Percentiles rank a stretch among this genome's conserved stretches.
phyloP scores from a whole-genome alignment of 2,329 filamentous ascomycete genomes.

The Parastagonospora nodorum region DNA sequence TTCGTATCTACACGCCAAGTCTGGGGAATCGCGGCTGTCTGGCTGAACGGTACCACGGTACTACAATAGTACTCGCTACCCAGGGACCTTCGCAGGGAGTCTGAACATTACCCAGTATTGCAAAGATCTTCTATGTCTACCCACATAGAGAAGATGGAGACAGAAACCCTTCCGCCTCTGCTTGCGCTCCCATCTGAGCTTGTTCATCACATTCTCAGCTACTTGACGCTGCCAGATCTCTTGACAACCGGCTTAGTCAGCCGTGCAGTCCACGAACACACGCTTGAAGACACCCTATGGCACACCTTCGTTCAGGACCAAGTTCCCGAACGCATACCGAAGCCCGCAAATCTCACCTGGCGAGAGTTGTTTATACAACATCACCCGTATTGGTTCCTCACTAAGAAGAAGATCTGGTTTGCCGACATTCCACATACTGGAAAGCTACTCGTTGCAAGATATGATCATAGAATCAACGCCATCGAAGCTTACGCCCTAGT shows the following conservation, averaged over 20 bases:
- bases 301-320: slow-evolving; percentile 70
- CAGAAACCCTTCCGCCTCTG: slow-evolving; percentile 41
- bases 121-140: neutral
- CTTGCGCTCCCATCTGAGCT: slow-evolving; percentile 74
- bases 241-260: slow-evolving; percentile 65
- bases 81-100: neutral
- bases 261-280: slow-evolving; percentile 62
- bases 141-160: slow-evolving; percentile 12
- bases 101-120: neutral
- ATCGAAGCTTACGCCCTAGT: slow-evolving; percentile 83
- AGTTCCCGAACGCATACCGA: slow-evolving; percentile 57
- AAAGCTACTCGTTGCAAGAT: slow-evolving; percentile 76
- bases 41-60: neutral
- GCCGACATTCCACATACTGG: slow-evolving; percentile 74
- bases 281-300: slow-evolving; percentile 73
- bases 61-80: neutral
- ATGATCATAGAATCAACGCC: slow-evolving; percentile 71
- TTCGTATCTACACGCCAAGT: neutral
- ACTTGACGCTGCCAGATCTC: slow-evolving; percentile 69
- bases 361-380: slow-evolving; percentile 74
- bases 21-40: neutral
- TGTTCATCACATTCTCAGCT: slow-evolving; percentile 71
- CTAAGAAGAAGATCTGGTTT: slow-evolving; percentile 84
- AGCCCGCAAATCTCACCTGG: slow-evolving; percentile 65
- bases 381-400: slow-evolving; percentile 83